These are phyloP conservation scores for Podospora tetraspora DNA, from an alignment of 495 filamentous ascomycete species.

Conservation along the genomic window DNA sequence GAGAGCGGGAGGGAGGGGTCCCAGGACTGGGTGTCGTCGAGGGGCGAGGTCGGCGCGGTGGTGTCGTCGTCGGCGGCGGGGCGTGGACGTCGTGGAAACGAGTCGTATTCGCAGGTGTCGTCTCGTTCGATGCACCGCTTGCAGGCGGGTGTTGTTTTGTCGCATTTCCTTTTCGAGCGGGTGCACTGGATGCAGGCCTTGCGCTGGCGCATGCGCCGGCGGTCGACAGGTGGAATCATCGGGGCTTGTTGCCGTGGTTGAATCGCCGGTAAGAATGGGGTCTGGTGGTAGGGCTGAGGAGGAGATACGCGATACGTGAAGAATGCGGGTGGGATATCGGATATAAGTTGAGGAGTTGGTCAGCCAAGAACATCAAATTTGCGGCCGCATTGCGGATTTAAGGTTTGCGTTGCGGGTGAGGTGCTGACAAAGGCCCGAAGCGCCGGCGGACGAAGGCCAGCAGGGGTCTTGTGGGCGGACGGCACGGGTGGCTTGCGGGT, in stretches of 20 bases:
- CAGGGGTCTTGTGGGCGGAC: too few species aligned
- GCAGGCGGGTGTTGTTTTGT: constrained; percentile 37
- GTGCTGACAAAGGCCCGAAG: not conserved
- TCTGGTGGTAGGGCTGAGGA: not conserved
- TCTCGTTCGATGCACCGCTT: constrained; percentile 34
- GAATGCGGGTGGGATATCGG: not conserved
- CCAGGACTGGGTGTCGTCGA: not conserved
- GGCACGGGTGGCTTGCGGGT: not conserved
- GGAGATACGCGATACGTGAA: not conserved
- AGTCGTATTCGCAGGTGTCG: constrained; percentile 35
- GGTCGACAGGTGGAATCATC: not conserved
- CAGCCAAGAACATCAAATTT: not conserved
- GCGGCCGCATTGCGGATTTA: not conserved
- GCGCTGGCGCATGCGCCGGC: constrained; percentile 26
- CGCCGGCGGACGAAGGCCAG: not conserved
- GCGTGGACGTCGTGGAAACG: not conserved
- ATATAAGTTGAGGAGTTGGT: not conserved
- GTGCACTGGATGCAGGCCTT: constrained; percentile 43
- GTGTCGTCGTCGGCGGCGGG: not conserved
- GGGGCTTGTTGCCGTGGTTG: not conserved
- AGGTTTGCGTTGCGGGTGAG: not conserved
- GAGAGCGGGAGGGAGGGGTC: not conserved
- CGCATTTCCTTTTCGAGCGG: constrained; percentile 43
- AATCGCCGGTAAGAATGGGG: not conserved
- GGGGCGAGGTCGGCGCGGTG: not conserved